Percentiles rank a stretch among this genome's conserved stretches.
These are phyloP conservation scores for Macrolepiota fuliginosa DNA, from an alignment of 768 basidiomycete species.

Conservation along the genomic window DNA sequence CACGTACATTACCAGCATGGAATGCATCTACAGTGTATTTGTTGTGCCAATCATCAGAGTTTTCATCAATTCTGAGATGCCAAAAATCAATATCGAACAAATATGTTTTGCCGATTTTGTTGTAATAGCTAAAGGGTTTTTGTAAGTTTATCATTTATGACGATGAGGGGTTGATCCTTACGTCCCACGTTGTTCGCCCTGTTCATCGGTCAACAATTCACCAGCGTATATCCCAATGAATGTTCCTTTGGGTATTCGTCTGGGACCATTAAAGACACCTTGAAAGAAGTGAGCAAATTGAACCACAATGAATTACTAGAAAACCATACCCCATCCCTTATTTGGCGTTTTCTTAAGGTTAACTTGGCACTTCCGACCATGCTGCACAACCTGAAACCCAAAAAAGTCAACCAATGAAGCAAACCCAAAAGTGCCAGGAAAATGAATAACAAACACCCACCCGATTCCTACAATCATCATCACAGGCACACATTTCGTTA, in stretches of 20 bases:
- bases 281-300: background rate
- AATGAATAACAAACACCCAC: slow-evolving; percentile 39
- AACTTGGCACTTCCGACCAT: slow-evolving; percentile 64
- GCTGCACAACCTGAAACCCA: slow-evolving; percentile 69
- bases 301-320: background rate
- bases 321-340: slow-evolving; percentile 84
- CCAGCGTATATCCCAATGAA: slow-evolving; percentile 87
- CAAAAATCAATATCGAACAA: slow-evolving; percentile 83
- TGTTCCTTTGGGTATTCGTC: slow-evolving; percentile 63
- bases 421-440: background rate
- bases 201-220: slow-evolving; percentile 70
- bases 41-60: slow-evolving; percentile 30
- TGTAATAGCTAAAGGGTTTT: slow-evolving; percentile 54
- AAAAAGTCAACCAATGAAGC: background rate
- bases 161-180: slow-evolving; percentile 31
- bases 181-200: slow-evolving; percentile 66
- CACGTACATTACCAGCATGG: slow-evolving; percentile 79
- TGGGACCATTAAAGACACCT: slow-evolving; percentile 72
- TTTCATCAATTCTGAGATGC: slow-evolving; percentile 42
- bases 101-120: slow-evolving; percentile 72
- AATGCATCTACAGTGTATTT: slow-evolving; percentile 81
- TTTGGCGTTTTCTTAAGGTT: slow-evolving; percentile 65
- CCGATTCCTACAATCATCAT: slow-evolving; percentile 78
- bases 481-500: slow-evolving; percentile 78
- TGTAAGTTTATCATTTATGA: background rate